Evolutionary conservation across 495 filamentous ascomycete genomes (phyloP).

Genomic region (Acidomyces sp.): DNA sequence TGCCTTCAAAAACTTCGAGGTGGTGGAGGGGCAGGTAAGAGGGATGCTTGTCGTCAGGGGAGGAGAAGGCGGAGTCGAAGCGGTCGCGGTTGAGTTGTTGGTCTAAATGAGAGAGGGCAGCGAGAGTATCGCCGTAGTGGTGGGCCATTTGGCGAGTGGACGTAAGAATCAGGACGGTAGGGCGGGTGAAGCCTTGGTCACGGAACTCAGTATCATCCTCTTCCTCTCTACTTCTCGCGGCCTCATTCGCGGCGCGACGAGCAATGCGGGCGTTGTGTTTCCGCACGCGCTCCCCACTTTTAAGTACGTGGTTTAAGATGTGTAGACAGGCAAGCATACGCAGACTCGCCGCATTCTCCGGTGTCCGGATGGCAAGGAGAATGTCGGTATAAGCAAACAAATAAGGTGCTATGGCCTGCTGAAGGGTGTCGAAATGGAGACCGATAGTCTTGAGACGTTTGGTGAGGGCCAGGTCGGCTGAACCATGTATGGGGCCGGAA

Average conservation of each 20-base stretch:
- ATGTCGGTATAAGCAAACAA: slow-evolving; percentile 73
- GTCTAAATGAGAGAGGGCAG: slow-evolving; percentile 59
- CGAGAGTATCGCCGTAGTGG: slow-evolving; percentile 59
- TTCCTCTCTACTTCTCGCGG: too few relatives aligned
- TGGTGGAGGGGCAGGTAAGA: slow-evolving; percentile 76
- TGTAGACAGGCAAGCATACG: slow-evolving; percentile 69
- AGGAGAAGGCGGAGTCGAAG: slow-evolving; percentile 62
- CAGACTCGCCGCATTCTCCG: slow-evolving; percentile 49
- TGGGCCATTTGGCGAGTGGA: slow-evolving; percentile 79
- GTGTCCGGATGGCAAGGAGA: slow-evolving; percentile 57
- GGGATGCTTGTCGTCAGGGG: slow-evolving; percentile 48
- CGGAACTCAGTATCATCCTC: too few relatives aligned
- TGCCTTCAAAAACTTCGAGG: slow-evolving; percentile 77
- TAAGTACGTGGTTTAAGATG: slow-evolving; percentile 78
- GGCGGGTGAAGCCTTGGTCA: slow-evolving; percentile 91
- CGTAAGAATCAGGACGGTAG: slow-evolving; percentile 78
- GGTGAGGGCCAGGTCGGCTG: slow-evolving; percentile 53
- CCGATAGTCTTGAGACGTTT: too few relatives aligned
- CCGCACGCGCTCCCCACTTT: slow-evolving; percentile 80
- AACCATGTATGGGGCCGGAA: too few relatives aligned
- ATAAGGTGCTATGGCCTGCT: slow-evolving; percentile 41
- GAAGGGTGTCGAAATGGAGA: slow-evolving; percentile 40
- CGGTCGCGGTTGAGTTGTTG: slow-evolving; percentile 93
- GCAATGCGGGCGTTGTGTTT: slow-evolving; percentile 75
- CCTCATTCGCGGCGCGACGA: slow-evolving; percentile 35